Conservation (phyloP, 768 basidiomycete species). For the Podaxis sp. region DNA sequence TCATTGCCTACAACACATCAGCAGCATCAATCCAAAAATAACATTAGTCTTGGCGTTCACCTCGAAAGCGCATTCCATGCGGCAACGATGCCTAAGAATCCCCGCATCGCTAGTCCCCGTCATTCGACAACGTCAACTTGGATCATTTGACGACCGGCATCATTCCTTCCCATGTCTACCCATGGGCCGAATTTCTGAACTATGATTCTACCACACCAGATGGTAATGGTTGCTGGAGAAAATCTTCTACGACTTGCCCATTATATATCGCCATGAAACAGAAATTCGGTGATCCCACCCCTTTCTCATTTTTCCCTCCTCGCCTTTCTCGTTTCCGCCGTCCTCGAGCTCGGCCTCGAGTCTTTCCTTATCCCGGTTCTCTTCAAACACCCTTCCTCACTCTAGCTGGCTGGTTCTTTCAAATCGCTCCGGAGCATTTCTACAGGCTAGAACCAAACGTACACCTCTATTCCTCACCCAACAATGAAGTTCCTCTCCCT, state of each 20-base stretch:
- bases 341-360: background rate
- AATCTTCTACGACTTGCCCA: background rate
- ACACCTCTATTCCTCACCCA: background rate
- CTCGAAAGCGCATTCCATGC: background rate
- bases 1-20: no score
- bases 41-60: no score
- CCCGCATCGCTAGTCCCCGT: background rate
- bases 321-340: background rate
- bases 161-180: background rate
- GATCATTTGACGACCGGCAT: background rate
- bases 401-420: background rate
- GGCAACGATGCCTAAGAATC: background rate
- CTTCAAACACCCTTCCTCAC: background rate
- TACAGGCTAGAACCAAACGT: background rate
- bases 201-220: background rate
- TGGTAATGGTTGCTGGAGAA: background rate
- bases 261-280: background rate
- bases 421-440: background rate
- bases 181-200: no score
- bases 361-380: background rate
- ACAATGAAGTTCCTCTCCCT: slow-evolving; percentile 1
- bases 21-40: no score
- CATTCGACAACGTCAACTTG: background rate
- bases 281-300: background rate
- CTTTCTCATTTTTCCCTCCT: background rate